Evolutionary conservation across 371 early-diverging fungal species (phyloP), one percentile per base, ranked within the genome.

Genomic region (Mortierella sp.): DNA sequence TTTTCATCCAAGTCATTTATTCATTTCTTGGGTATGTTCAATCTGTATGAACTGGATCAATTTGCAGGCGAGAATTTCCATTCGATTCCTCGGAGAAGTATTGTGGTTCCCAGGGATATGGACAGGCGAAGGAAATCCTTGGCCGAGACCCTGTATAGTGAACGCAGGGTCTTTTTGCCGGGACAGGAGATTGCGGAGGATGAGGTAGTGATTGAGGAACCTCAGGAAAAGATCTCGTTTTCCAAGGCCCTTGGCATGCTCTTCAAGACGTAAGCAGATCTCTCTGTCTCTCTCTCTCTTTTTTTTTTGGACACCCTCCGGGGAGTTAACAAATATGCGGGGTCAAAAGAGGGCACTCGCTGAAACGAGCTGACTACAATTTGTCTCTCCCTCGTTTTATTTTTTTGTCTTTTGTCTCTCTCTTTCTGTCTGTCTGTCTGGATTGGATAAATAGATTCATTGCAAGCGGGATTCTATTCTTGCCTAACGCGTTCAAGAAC

Each of bases 401-500:
- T 23, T 29, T 43, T 64, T 9, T 28, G 6, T 48, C 53, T 30
- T 47, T 19, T 53, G 46, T 53, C 4, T 44, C 15, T 43, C 9
- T 1, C 5, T 7, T 16, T 18, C 21, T 25, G 7, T 15, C 43
- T 16, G 84, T 84, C 3, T 37, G 9, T 9, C 5, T 3, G 37
- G 37, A 9, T 37, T 37, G 37, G 37, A 37, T 37, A 37, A 12
- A 86, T 83, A 16, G 87, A 86, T 93, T 93, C 76, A 87, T 93
- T 51, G 92, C 91, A 23, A 91, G 90, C 23, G 93, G 93, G 46
- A 89, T 93, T 53, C 82, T 93, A 23, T 92, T 93, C 66, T 81
- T 92, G 28, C 93, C 93, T n/a, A 88, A 88, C 48, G 90, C 91
- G 1, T 92, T 92, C 74, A 88, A 88, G 62, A 91, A 92, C 70